These are phyloP conservation scores for Pseudopediastrum boryanum DNA, from an alignment of 139 green algal species.

Conservation along the genomic window DNA sequence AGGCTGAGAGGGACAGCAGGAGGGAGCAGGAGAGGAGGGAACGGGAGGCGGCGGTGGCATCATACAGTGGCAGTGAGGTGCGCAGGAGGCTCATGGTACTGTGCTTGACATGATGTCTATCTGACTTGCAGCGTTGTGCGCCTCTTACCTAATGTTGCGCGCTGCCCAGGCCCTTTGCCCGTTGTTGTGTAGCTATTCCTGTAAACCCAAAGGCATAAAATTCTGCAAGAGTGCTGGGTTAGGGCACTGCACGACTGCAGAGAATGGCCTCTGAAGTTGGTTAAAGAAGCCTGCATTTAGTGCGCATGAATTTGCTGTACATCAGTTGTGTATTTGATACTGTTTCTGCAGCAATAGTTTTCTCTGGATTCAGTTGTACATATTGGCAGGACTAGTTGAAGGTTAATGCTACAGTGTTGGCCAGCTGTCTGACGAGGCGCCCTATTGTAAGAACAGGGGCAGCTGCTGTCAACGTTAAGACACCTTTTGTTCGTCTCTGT, in stretches of 20 bases:
- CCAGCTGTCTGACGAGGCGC: no score
- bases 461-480: not conserved
- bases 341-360: no score
- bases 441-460: not conserved
- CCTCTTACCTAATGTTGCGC: not conserved
- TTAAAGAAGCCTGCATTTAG: no score
- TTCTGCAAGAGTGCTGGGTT: not conserved
- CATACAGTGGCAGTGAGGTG: conserved; percentile 22
- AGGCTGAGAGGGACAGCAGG: not conserved
- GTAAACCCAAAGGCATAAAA: not conserved
- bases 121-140: not conserved
- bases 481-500: no score
- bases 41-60: not conserved
- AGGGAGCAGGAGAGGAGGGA: conserved; percentile 19
- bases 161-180: not conserved
- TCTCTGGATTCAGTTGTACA: no score
- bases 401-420: no score
- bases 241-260: no score
- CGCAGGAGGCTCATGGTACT: not conserved
- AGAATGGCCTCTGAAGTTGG: no score
- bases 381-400: no score
- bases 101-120: not conserved
- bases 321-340: no score
- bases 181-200: not conserved
- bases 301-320: no score